Percentiles rank a stretch among this genome's conserved stretches.
phyloP scores from a whole-genome alignment of 371 early-diverging fungal genomes.

The Rhizomucor miehei region DNA sequence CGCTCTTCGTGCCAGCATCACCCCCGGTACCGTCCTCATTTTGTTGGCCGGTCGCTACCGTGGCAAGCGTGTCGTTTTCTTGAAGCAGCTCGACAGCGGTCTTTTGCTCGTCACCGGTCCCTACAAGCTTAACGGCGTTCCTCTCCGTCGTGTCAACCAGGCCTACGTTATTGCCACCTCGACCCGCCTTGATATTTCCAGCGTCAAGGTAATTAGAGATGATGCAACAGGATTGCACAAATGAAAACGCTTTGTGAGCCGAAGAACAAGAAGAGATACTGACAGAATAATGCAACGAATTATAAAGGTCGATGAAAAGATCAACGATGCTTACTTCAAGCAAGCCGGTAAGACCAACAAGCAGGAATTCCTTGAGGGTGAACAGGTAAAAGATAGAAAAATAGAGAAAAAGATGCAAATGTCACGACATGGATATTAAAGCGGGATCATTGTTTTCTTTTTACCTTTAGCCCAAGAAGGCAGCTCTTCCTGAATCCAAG shows the following conservation, averaged over 20 bases:
- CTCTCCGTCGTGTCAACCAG: conserved; percentile 97
- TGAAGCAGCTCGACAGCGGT: conserved; percentile 95
- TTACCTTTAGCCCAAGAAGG: conserved; percentile 56
- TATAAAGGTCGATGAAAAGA: conserved; percentile 72
- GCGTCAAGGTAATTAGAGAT: conserved; percentile 63
- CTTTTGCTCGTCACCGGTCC: conserved; percentile 97
- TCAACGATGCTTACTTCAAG: conserved; percentile 93
- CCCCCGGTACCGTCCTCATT: conserved; percentile 97
- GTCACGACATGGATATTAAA: background rate
- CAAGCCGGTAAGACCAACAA: conserved; percentile 73
- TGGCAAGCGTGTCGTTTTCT: conserved; percentile 98
- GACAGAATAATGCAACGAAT: background rate
- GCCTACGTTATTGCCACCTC: conserved; percentile 98
- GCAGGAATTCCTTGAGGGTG: conserved; percentile 86
- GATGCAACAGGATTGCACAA: no score
- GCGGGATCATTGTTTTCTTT: background rate
- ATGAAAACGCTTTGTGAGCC: background rate
- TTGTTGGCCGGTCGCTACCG: conserved; percentile 96
- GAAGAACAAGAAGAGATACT: background rate
- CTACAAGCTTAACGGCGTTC: conserved; percentile 97
- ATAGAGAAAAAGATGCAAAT: conserved; percentile 6
- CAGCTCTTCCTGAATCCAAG: conserved; percentile 58
- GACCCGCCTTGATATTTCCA: conserved; percentile 90
- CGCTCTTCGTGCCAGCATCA: conserved; percentile 85
- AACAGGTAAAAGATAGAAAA: conserved; percentile 32